Conservation (phyloP, 192 early-diverging fungal species). For the Oehlia diaphana region DNA sequence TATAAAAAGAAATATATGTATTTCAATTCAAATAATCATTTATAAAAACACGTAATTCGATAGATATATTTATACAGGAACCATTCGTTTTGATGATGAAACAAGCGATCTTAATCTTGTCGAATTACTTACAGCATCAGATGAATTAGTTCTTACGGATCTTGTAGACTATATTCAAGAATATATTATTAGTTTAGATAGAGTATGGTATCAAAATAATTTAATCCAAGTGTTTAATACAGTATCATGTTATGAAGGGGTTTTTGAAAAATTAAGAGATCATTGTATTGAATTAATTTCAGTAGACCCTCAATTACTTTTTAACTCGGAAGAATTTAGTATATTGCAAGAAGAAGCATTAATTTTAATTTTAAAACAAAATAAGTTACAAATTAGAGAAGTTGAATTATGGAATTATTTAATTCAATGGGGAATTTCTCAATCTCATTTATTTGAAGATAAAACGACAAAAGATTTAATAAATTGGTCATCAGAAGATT, state of each 20-base stretch:
- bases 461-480: neutral
- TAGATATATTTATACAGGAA: slow-evolving; percentile 19
- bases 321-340: slow-evolving; percentile 7
- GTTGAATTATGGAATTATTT: slow-evolving; percentile 12
- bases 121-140: slow-evolving; percentile 15
- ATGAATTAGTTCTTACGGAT: slow-evolving; percentile 17
- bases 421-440: slow-evolving; percentile 12
- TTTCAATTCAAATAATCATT: no score
- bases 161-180: slow-evolving; percentile 23
- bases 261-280: neutral
- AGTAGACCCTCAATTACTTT: neutral
- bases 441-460: neutral
- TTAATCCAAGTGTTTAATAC: slow-evolving; percentile 2
- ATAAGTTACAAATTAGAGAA: neutral
- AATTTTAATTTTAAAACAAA: slow-evolving; percentile 1
- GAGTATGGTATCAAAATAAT: neutral
- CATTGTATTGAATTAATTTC: slow-evolving; percentile 1
- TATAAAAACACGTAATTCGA: neutral
- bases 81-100: neutral
- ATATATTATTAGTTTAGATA: neutral
- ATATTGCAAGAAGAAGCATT: neutral
- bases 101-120: neutral
- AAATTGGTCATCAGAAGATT: slow-evolving; percentile 2
- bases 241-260: neutral
- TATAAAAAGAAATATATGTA: neutral